Evolutionary conservation across 1,284 basidiomycete genomes (phyloP), one percentile per base, ranked within the genome.

Genomic region (Coniferiporia weirii): DNA sequence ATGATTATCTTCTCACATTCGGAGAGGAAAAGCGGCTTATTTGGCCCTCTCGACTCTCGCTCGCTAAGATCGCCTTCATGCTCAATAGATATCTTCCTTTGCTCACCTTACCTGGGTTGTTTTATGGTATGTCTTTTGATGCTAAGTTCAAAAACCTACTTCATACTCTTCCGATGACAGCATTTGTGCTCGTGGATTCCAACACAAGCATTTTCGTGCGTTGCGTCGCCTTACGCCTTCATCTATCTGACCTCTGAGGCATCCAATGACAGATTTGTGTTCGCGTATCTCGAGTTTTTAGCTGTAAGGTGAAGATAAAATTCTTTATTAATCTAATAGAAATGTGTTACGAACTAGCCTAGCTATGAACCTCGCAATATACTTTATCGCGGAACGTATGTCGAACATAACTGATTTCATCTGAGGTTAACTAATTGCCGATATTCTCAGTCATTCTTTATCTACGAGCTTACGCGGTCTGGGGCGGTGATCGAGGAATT

Each of bases 371-470:
- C 8, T 46, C 19, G 8, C 44, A n/a, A 20, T 9, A n/a, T 46
- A 46, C 17, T 17, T 46, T 9, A 20, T 46, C n/a, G 44, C 44
- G 17, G 44, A 46, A 19, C 17, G 44, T 46, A 19, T 9, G 44
- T 27, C 19, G 44, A 17, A 17, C 19, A 17, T 46, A 3, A 46
- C 17, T 2, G 17, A 12, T 9, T 46, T 3, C 44, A 9, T 46
- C 19, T 46, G 12, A n/a, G 3, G 4, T 9, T 19, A n/a, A 46
- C 15, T 20, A 3, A 17, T 20, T 46, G 17, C 3, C 2, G 44
- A n/a, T 46, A 46, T 43, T 43, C 40, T n/a, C 19, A 48, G 57
- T 73, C 15, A 67, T 74, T 47, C 68, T 73, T 17, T 50, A 49
- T 38, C 15, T 56, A 27, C 55, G 55, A 40, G 55, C 55, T 20